Evolutionary conservation across 768 basidiomycete species (phyloP).

Genomic region (Lenzites betulinus): DNA sequence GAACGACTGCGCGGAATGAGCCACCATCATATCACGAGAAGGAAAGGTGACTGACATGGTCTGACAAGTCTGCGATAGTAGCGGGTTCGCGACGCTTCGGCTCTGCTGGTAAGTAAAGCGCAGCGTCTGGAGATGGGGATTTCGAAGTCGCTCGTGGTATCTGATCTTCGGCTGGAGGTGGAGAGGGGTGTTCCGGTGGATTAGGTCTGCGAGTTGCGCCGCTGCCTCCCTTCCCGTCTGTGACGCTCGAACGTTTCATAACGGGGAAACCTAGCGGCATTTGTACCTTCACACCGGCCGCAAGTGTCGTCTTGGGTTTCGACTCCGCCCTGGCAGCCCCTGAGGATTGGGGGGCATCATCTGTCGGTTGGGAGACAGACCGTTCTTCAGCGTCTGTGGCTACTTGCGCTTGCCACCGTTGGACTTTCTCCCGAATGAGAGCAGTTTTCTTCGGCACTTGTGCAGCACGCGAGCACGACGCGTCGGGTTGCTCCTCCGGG

Average conservation of each 20-base stretch:
- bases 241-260: slow-evolving; percentile 35
- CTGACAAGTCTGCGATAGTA: slow-evolving; percentile 39
- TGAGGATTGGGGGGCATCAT: neutral
- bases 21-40: slow-evolving; percentile 6
- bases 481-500: neutral
- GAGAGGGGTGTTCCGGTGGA: neutral
- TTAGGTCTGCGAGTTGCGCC: slow-evolving; percentile 9
- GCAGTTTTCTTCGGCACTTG: slow-evolving; percentile 22
- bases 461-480: neutral
- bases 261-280: slow-evolving; percentile 47
- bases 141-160: neutral
- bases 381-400: slow-evolving; percentile 3
- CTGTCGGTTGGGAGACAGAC: neutral
- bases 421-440: slow-evolving; percentile 39
- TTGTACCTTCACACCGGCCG: slow-evolving; percentile 18
- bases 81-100: neutral
- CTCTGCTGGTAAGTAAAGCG: neutral
- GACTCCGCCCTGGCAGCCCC: slow-evolving; percentile 14
- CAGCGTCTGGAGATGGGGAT: neutral
- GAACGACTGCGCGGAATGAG: slow-evolving; percentile 39
- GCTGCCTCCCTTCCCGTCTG: slow-evolving; percentile 15
- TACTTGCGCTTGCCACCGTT: slow-evolving; percentile 38
- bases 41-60: slow-evolving; percentile 35
- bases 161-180: neutral
- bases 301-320: neutral